Conservation (phyloP, 2,329 filamentous ascomycete genomes). For the Fusarium sp. region DNA sequence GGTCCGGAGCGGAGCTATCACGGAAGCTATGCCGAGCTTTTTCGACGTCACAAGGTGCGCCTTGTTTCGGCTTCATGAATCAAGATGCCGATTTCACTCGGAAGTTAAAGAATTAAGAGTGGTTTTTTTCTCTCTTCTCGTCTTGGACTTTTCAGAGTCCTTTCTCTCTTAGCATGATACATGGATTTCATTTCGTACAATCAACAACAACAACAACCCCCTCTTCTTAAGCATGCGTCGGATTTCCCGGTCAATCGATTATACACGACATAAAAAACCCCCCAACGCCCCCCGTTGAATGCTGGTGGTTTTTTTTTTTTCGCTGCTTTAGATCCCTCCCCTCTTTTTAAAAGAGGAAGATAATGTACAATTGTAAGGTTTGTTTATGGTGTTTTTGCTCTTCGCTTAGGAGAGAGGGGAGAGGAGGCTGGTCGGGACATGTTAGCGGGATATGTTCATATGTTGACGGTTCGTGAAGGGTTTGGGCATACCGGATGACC, state of each 20-base stretch:
- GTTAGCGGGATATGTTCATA: constrained; percentile 35
- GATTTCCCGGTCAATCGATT: constrained; percentile 29
- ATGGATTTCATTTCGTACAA: constrained; percentile 37
- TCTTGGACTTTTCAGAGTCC: constrained; percentile 6
- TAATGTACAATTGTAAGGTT: constrained; percentile 42
- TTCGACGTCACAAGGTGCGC: constrained; percentile 33
- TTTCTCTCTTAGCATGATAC: constrained; percentile 37
- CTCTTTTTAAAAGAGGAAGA: constrained; percentile 18
- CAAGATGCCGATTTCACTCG: not conserved
- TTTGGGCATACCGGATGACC: constrained; percentile 59
- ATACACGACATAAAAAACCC: constrained; percentile 21
- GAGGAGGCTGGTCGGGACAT: constrained; percentile 58
- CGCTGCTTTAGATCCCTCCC: constrained; percentile 6
- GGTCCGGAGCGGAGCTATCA: not conserved
- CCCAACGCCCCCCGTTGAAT: constrained; percentile 40
- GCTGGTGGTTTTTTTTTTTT: constrained; percentile 34
- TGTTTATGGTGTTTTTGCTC: constrained; percentile 15
- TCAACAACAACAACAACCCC: constrained; percentile 14
- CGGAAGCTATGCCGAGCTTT: constrained; percentile 23
- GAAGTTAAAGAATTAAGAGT: constrained; percentile 36
- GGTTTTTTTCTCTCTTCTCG: constrained; percentile 30
- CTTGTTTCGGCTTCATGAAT: constrained; percentile 9
- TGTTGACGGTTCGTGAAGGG: not conserved
- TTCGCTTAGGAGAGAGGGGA: constrained; percentile 67
- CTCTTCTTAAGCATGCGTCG: constrained; percentile 28